Percentiles rank a stretch among this genome's conserved stretches.
These are phyloP conservation scores for Chrysoporthe deuterocubensis DNA, from an alignment of 2,329 filamentous ascomycete genomes.

Conservation along the genomic window DNA sequence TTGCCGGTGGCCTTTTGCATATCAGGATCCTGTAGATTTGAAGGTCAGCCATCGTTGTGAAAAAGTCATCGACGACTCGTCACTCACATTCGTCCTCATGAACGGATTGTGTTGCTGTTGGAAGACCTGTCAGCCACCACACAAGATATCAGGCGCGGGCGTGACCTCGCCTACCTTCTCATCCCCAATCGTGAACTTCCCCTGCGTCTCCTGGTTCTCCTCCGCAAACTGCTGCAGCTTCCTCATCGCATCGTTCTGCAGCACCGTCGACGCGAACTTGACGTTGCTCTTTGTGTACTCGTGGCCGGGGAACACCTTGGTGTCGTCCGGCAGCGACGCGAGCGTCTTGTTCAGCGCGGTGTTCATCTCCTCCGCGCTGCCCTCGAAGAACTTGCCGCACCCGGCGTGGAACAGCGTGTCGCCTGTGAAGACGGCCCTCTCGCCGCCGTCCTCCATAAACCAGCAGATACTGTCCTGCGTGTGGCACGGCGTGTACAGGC, in stretches of 20 bases:
- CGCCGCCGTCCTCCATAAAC: conserved; percentile 78
- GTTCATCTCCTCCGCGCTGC: conserved; percentile 88
- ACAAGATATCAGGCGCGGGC: background rate
- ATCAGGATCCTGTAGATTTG: conserved; percentile 66
- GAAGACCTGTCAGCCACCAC: conserved; percentile 14
- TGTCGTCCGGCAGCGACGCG: conserved; percentile 82
- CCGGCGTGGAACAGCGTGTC: conserved; percentile 96
- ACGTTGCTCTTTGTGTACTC: conserved; percentile 99
- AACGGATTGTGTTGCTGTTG: conserved; percentile 88
- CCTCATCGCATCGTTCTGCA: conserved; percentile 75
- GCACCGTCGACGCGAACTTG: conserved; percentile 79
- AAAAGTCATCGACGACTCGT: background rate
- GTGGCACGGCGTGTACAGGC: conserved; percentile 95
- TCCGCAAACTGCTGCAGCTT: conserved; percentile 78
- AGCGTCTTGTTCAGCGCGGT: conserved; percentile 87
- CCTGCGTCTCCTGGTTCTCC: conserved; percentile 84
- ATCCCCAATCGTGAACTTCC: conserved; percentile 94
- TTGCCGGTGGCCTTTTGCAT: conserved; percentile 85
- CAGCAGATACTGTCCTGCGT: conserved; percentile 99
- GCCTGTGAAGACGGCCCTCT: conserved; percentile 86
- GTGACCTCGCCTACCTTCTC: conserved; percentile 74
- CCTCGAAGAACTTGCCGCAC: conserved; percentile 96
- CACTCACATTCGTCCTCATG: conserved; percentile 79
- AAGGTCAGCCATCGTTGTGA: conserved; percentile 23
- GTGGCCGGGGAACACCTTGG: conserved; percentile 90